Evolutionary conservation across 2,329 filamentous ascomycete genomes (phyloP).

Genomic region (Fusarium tjaetaba): DNA sequence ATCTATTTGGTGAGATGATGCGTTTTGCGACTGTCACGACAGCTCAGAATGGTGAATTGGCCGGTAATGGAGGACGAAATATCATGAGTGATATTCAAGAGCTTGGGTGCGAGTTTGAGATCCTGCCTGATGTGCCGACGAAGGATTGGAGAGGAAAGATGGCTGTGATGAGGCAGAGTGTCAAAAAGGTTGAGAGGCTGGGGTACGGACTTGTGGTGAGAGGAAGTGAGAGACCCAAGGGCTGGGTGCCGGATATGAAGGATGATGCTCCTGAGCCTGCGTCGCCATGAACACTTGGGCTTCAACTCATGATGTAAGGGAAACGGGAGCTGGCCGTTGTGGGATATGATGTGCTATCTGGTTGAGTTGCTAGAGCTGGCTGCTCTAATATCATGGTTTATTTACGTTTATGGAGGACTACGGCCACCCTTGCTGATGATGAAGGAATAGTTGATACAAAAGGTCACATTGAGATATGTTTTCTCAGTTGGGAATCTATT

Average conservation of each 20-base stretch:
- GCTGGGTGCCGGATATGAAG: slow-evolving; percentile 85
- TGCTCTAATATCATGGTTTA: background rate
- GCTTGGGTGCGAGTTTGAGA: slow-evolving; percentile 80
- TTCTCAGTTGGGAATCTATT: background rate
- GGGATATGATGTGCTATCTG: background rate
- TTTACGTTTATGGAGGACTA: background rate
- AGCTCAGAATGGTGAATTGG: slow-evolving; percentile 73
- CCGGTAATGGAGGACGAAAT: slow-evolving; percentile 57
- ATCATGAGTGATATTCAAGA: slow-evolving; percentile 85
- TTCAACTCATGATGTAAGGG: background rate
- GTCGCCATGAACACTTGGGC: slow-evolving; percentile 40
- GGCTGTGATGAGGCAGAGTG: slow-evolving; percentile 85
- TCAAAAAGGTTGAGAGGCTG: slow-evolving; percentile 92
- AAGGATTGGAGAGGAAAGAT: slow-evolving; percentile 79
- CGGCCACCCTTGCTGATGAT: background rate
- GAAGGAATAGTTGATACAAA: background rate
- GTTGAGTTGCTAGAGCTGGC: slow-evolving; percentile 15
- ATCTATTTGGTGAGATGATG: slow-evolving; percentile 97
- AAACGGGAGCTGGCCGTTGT: background rate
- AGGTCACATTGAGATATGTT: background rate
- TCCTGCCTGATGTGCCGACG: slow-evolving; percentile 68
- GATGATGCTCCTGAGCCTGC: slow-evolving; percentile 47
- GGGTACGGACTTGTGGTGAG: slow-evolving; percentile 89
- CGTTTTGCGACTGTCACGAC: slow-evolving; percentile 91
- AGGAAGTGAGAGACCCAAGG: slow-evolving; percentile 87